Conservation (phyloP, 306 rosid genomes). For the Lagenaria siceraria region DNA sequence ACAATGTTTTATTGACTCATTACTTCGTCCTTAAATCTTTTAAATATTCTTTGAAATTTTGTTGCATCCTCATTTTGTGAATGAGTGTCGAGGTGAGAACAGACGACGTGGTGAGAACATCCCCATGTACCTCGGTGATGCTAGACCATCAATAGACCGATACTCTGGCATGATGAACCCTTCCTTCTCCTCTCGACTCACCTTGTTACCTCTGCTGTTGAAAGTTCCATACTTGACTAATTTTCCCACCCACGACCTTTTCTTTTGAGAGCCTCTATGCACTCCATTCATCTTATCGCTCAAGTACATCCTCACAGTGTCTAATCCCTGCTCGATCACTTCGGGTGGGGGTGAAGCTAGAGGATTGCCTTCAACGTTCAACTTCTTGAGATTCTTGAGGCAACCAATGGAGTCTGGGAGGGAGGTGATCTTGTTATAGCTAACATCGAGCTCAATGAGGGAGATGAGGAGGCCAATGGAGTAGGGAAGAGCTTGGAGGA, state of each 20-base stretch:
- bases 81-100: slow-evolving; percentile 44
- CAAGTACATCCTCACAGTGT: slow-evolving; percentile 50
- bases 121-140: slow-evolving; percentile 53
- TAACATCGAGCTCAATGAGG: slow-evolving; percentile 56
- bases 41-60: background rate
- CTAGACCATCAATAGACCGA: slow-evolving; percentile 46
- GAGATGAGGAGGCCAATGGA: slow-evolving; percentile 75
- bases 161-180: slow-evolving; percentile 32
- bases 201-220: slow-evolving; percentile 11
- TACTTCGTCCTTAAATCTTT: background rate
- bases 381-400: slow-evolving; percentile 52
- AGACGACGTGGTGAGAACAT: slow-evolving; percentile 83
- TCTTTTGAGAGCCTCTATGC: slow-evolving; percentile 28
- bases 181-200: slow-evolving; percentile 27
- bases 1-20: background rate
- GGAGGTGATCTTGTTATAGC: slow-evolving; percentile 66
- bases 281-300: slow-evolving; percentile 41
- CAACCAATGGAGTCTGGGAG: slow-evolving; percentile 65
- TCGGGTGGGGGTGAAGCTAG: slow-evolving; percentile 47
- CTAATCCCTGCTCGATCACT: slow-evolving; percentile 51
- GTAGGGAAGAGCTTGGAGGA: slow-evolving; percentile 49
- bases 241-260: slow-evolving; percentile 58
- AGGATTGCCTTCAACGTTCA: slow-evolving; percentile 75
- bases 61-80: background rate
- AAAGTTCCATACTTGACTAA: slow-evolving; percentile 28